A percentile compares a stretch with the other conserved stretches of the same genome.
These are phyloP conservation scores for Trametes gibbosa DNA, from an alignment of 768 basidiomycete genomes.

Conservation along the genomic window DNA sequence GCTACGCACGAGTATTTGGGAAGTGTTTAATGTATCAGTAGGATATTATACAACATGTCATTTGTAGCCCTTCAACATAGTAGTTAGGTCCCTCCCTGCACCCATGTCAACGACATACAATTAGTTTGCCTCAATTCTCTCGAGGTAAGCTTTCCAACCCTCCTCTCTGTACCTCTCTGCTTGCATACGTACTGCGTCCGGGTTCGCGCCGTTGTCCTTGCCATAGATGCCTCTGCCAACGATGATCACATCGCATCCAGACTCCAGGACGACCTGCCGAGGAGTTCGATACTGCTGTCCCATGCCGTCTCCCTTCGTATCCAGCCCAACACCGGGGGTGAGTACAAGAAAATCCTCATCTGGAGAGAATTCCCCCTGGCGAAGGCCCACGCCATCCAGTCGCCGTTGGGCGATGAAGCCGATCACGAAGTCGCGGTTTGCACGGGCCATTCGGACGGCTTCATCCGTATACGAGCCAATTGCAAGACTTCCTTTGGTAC, in stretches of 20 bases:
- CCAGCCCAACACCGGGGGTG: slow-evolving; percentile 90
- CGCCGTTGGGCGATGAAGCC: slow-evolving; percentile 93
- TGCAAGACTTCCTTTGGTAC: slow-evolving; percentile 82
- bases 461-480: slow-evolving; percentile 79
- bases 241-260: slow-evolving; percentile 94
- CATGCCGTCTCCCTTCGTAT: slow-evolving; percentile 62
- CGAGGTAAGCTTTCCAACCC: slow-evolving; percentile 86
- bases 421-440: slow-evolving; percentile 82
- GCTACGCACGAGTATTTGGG: background rate
- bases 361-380: slow-evolving; percentile 22
- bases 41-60: slow-evolving; percentile 3
- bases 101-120: background rate
- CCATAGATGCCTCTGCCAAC: slow-evolving; percentile 96
- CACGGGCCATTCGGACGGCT: slow-evolving; percentile 85
- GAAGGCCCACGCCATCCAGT: slow-evolving; percentile 64
- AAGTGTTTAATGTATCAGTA: slow-evolving; percentile 11
- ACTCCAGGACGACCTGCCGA: slow-evolving; percentile 70
- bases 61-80: background rate
- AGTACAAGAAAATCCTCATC: slow-evolving; percentile 86
- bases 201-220: slow-evolving; percentile 42
- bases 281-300: slow-evolving; percentile 97
- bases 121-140: slow-evolving; percentile 9
- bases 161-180: slow-evolving; percentile 82
- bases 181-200: slow-evolving; percentile 55
- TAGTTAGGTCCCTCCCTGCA: background rate